Percentiles rank a stretch among this genome's conserved stretches.
Conservation (phyloP, 2,329 filamentous ascomycete species). For the Fusarium tricinctum region DNA sequence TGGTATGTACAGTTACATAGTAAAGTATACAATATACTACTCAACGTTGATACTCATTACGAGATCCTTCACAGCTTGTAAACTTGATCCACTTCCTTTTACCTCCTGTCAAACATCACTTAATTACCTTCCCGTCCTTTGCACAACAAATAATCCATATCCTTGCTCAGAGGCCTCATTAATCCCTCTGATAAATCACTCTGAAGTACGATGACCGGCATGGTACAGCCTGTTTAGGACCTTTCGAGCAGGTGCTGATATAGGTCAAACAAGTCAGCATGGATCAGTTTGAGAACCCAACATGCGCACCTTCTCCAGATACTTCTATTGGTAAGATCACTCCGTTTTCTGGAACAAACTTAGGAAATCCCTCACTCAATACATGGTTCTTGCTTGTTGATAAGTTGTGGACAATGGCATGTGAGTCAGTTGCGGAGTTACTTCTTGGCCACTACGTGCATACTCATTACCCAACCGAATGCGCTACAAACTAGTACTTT, state of each 20-base stretch:
- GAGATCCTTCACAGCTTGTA: not conserved
- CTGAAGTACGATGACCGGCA: conserved; percentile 3
- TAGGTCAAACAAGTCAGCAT: conserved; percentile 30
- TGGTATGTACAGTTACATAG: not conserved
- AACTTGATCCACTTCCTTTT: not conserved
- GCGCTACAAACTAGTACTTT: not conserved
- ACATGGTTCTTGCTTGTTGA: conserved; percentile 23
- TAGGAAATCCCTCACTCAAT: not conserved
- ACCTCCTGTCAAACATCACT: not conserved
- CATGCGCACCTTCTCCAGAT: not conserved
- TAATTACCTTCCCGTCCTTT: not conserved
- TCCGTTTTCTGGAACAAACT: not conserved
- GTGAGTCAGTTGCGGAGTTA: not conserved
- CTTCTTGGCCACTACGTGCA: not conserved
- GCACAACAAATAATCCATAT: conserved; percentile 13
- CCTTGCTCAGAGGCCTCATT: not conserved
- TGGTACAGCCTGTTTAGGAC: not conserved
- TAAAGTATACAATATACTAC: not conserved
- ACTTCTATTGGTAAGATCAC: conserved; percentile 7
- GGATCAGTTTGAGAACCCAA: conserved; percentile 28
- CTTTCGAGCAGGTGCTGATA: conserved; percentile 17
- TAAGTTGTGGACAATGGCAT: not conserved
- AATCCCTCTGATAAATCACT: not conserved
- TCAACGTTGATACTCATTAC: not conserved
- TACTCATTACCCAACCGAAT: not conserved